phyloP scores from a whole-genome alignment of 768 basidiomycete genomes.

The Pholiota conissans region DNA sequence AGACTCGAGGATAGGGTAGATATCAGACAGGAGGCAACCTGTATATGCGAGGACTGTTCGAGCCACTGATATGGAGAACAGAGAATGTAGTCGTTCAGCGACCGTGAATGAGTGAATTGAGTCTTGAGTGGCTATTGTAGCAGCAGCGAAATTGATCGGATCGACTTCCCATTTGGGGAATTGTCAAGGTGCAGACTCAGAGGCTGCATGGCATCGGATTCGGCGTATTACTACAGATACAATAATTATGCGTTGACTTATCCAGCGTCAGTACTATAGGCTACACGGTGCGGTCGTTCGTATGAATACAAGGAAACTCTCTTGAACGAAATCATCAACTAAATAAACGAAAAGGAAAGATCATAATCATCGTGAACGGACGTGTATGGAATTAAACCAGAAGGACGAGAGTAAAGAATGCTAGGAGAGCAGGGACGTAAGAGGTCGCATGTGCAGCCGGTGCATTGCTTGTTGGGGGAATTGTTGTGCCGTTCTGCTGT shows the following conservation, averaged over 20 bases:
- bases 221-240: neutral
- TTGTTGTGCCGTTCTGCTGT: constrained; percentile 39
- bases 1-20: neutral
- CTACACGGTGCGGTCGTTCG: neutral
- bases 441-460: neutral
- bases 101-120: neutral
- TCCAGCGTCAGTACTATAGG: neutral
- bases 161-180: neutral
- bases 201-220: no score
- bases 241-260: neutral
- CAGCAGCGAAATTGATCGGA: neutral
- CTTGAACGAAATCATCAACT: neutral
- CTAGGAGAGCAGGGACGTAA: neutral
- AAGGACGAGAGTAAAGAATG: constrained; percentile 1
- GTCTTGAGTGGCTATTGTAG: neutral
- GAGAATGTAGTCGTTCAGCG: neutral
- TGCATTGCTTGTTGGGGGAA: constrained; percentile 5
- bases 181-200: no score
- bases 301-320: neutral
- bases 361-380: neutral
- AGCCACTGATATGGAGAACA: no score
- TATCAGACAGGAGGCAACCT: neutral
- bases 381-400: neutral
- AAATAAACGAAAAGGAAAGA: neutral
- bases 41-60: no score